Evolutionary conservation across 371 early-diverging fungal species (phyloP), one percentile per base, ranked within the genome.

Genomic region (Mortierella sp.): DNA sequence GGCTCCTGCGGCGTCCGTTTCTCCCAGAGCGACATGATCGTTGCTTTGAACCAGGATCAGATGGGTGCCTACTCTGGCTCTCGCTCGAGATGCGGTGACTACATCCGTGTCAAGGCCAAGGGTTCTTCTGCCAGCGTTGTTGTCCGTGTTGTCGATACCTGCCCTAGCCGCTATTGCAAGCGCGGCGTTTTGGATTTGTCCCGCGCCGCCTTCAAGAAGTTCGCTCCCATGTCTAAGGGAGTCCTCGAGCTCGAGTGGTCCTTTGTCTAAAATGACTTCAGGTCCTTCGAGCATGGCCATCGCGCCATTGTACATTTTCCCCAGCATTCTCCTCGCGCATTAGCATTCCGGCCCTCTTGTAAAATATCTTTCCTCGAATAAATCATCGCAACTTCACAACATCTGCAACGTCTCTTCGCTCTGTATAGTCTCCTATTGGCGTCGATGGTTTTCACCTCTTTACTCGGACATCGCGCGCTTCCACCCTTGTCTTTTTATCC

Each of bases 11-110:
- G 82, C 3, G 26, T 71, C 16, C 69, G 57, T 5, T 82, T 86
- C 77, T 82, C 86, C 11, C 86, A 82, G 59, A 43, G 55, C 5
- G 86, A 82, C 34, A 86, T 86, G 86, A 82, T 82, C n/a, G 82
- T 79, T 64, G 82, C 86, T 26, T 53, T 82, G 48, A 86, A 86
- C 74, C 61, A 79, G 59, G 77, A 71, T n/a, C 86, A 86, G 75
- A 86, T 82, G 82, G 86, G 82, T 46, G 44, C 48, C 14, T 72
- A 75, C 71, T 79, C 61, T 59, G 86, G 86, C 53, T 76, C 61
- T n/a, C 72, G 79, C 14, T 86, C 86, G 72, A 79, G 77, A 75
- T 82, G 86, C 37, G 86, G 86, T 3, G 53, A 69, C n/a, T 77
- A 76, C 64, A 75, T 86, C 26, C 86, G 86, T 40, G 82, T 86